phyloP scores from a whole-genome alignment of 75 land plant species.

The Pseudotsuga menziesii region DNA sequence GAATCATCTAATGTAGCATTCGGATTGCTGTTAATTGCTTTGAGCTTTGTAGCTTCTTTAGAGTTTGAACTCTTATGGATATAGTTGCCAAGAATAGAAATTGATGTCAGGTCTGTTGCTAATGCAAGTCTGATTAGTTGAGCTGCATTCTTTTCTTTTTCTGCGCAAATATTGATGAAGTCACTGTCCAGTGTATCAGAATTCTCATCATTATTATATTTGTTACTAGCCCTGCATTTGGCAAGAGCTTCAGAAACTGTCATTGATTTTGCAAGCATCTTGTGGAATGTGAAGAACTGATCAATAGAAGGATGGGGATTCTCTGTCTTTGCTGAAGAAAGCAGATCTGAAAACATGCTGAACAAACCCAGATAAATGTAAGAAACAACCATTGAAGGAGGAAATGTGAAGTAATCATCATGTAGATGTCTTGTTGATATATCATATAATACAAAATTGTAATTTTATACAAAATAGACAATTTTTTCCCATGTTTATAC shows the following conservation, averaged over 20 bases:
- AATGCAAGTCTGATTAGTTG: slow-evolving; percentile 35
- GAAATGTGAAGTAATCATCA: neutral
- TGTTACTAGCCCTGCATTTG: slow-evolving; percentile 6
- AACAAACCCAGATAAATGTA: slow-evolving; percentile 3
- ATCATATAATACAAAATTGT: neutral
- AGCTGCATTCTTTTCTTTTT: slow-evolving; percentile 21
- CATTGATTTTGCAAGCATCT: slow-evolving; percentile 44
- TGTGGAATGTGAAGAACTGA: slow-evolving; percentile 68
- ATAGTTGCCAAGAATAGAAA: slow-evolving; percentile 13
- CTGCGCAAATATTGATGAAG: slow-evolving; percentile 3
- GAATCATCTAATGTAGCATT: neutral
- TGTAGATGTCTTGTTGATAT: slow-evolving; percentile 11
- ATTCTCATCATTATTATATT: slow-evolving; percentile 8
- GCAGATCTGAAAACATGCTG: slow-evolving; percentile 80
- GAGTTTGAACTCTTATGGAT: neutral
- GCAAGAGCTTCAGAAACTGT: slow-evolving; percentile 33
- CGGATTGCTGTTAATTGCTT: neutral
- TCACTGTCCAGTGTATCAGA: slow-evolving; percentile 10
- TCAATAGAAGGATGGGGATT: slow-evolving; percentile 56
- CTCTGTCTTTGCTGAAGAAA: slow-evolving; percentile 47
- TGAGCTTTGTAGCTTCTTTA: slow-evolving; percentile 10
- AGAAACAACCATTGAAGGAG: slow-evolving; percentile 6
- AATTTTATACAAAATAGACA: neutral
- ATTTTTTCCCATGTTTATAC: neutral
- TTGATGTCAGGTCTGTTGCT: slow-evolving; percentile 30